phyloP scores from a whole-genome alignment of 2,329 filamentous ascomycete species.

The Rhinocladiella mackenziei region DNA sequence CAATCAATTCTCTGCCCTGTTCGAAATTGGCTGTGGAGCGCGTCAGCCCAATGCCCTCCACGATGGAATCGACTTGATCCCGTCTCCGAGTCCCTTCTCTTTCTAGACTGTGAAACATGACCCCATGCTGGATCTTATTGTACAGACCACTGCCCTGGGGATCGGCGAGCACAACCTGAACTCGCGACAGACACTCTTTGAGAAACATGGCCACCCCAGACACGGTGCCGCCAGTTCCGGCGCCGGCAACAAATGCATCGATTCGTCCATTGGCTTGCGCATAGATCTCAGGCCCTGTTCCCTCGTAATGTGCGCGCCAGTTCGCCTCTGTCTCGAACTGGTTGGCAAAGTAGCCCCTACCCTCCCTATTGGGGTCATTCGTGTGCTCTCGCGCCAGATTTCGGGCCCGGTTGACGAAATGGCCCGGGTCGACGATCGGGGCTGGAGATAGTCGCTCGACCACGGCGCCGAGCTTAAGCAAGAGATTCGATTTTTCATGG shows the following conservation, averaged over 20 bases:
- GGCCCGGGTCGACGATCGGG: constrained; percentile 85
- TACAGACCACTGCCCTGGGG: constrained; percentile 91
- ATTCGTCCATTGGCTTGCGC: constrained; percentile 68
- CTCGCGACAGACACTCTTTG: constrained; percentile 63
- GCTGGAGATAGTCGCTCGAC: constrained; percentile 88
- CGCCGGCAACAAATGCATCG: constrained; percentile 87
- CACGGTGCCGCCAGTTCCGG: constrained; percentile 82
- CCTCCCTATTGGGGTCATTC: constrained; percentile 52
- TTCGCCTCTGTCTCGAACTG: constrained; percentile 94
- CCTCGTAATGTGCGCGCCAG: constrained; percentile 74
- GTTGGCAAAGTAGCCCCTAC: constrained; percentile 86
- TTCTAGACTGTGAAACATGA: constrained; percentile 91
- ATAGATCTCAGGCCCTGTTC: constrained; percentile 87
- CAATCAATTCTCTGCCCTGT: constrained; percentile 75
- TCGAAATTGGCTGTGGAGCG: constrained; percentile 92
- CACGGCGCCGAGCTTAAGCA: constrained; percentile 83
- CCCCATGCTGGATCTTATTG: constrained; percentile 86
- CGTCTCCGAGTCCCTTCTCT: constrained; percentile 83
- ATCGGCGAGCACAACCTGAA: constrained; percentile 80
- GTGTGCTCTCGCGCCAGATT: constrained; percentile 73
- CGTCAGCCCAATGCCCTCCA: constrained; percentile 95
- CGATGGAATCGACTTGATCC: constrained; percentile 89
- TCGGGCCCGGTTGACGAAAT: constrained; percentile 91
- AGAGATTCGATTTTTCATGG: constrained; percentile 80
- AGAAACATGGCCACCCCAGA: constrained; percentile 79